Conservation (phyloP, 2,329 filamentous ascomycete species). For the Pseudogymnoascus sp. region DNA sequence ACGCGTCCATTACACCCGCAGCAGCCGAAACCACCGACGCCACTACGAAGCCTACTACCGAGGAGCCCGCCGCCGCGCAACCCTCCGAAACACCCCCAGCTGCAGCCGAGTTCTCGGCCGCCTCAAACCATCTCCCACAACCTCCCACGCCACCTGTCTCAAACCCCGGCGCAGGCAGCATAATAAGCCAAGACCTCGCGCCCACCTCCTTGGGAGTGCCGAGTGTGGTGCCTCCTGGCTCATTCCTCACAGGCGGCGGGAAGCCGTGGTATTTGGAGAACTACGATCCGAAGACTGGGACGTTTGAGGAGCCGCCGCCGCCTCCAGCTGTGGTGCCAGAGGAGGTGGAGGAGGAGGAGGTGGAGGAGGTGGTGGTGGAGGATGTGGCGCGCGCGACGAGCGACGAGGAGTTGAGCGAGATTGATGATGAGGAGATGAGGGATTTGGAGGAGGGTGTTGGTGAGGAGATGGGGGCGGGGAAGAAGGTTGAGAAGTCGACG, state of each 20-base stretch:
- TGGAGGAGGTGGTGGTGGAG: slow-evolving; percentile 52
- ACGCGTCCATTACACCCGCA: slow-evolving; percentile 6
- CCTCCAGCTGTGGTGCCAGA: neutral
- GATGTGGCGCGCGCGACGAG: slow-evolving; percentile 66
- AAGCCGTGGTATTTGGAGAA: slow-evolving; percentile 80
- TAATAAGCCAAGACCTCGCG: slow-evolving; percentile 14
- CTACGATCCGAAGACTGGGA: slow-evolving; percentile 50
- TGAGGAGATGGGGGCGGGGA: slow-evolving; percentile 11
- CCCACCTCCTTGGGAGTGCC: slow-evolving; percentile 11
- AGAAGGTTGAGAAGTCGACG: neutral
- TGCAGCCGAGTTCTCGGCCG: slow-evolving; percentile 35
- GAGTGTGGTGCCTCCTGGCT: slow-evolving; percentile 28
- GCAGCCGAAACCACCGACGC: neutral
- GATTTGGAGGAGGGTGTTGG: slow-evolving; percentile 42
- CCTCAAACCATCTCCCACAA: slow-evolving; percentile 15
- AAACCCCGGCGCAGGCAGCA: slow-evolving; percentile 32
- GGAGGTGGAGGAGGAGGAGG: neutral
- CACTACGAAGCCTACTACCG: slow-evolving; percentile 19
- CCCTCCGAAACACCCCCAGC: slow-evolving; percentile 37
- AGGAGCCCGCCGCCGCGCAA: slow-evolving; percentile 25
- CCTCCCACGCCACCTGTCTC: slow-evolving; percentile 62
- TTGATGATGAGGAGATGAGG: slow-evolving; percentile 83
- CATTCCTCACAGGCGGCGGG: slow-evolving; percentile 59
- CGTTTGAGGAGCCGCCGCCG: neutral
- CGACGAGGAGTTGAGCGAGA: slow-evolving; percentile 72